Evolutionary conservation across 257 asterid genomes (phyloP).

Genomic region (Solanum corneliomulleri): DNA sequence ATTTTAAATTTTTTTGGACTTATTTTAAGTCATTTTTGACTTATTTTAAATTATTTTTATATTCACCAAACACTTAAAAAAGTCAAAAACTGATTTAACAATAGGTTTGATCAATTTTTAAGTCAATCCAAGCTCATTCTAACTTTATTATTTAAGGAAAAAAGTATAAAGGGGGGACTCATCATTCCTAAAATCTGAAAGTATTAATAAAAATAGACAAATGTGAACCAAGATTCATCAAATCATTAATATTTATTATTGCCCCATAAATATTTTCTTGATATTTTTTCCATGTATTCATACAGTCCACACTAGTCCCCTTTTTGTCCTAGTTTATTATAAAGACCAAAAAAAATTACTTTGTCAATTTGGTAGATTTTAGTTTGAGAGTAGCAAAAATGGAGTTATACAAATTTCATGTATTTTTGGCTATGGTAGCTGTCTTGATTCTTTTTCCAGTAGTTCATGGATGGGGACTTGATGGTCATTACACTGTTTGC

Average conservation of each 20-base stretch:
- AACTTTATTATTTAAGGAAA: no score
- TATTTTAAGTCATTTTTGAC: no score
- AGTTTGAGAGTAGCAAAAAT: conserved; percentile 9
- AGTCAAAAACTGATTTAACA: no score
- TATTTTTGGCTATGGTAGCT: conserved; percentile 5
- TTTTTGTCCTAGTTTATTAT: neutral
- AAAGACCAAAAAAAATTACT: neutral
- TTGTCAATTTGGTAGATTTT: neutral
- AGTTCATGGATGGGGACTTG: conserved; percentile 70
- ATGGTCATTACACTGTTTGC: conserved; percentile 70
- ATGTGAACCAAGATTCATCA: neutral
- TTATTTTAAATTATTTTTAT: no score
- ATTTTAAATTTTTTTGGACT: no score
- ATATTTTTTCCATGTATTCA: neutral
- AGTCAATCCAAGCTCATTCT: no score
- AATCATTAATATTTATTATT: neutral
- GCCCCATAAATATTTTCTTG: neutral
- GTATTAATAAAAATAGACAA: neutral
- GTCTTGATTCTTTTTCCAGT: conserved; percentile 22
- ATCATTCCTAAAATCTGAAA: no score
- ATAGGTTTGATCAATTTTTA: no score
- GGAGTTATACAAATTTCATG: conserved; percentile 10
- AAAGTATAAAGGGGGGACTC: no score
- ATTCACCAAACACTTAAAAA: no score
- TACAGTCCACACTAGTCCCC: neutral